A percentile compares a stretch with the other conserved stretches of the same genome.
phyloP scores from a whole-genome alignment of 306 rosid genomes.

The Sicyos edulis region DNA sequence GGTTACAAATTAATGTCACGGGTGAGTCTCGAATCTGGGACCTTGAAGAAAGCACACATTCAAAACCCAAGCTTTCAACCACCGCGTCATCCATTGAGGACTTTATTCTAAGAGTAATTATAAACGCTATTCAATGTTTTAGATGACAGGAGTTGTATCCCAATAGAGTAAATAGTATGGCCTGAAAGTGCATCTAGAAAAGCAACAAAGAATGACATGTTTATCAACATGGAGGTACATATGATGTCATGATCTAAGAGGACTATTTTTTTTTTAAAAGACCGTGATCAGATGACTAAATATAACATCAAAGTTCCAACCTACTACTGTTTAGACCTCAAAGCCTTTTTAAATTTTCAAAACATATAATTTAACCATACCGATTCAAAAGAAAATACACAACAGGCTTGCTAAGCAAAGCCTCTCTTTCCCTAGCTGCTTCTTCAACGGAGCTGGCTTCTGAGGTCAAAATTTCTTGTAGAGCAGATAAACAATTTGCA shows the following conservation, averaged over 20 bases:
- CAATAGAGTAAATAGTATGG: neutral
- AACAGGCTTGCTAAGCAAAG: conserved; percentile 78
- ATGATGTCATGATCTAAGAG: neutral
- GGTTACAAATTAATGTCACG: too few species aligned
- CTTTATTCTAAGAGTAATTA: neutral
- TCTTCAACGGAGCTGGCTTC: conserved; percentile 83
- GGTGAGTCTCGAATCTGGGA: too few species aligned
- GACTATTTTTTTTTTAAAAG: neutral
- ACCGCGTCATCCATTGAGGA: too few species aligned
- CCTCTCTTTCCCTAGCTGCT: conserved; percentile 88
- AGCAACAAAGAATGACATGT: neutral
- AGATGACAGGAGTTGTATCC: neutral
- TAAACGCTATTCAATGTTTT: neutral
- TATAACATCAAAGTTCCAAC: neutral
- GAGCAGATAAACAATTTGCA: conserved; percentile 86
- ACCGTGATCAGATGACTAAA: neutral
- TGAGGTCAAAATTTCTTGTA: conserved; percentile 94
- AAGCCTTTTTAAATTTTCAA: neutral
- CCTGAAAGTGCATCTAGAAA: neutral
- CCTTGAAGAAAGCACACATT: too few species aligned
- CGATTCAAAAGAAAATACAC: conserved; percentile 79
- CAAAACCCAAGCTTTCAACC: too few species aligned
- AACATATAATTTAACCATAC: conserved; percentile 25
- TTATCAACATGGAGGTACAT: neutral
- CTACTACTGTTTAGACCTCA: neutral